Evolutionary conservation across 2,329 filamentous ascomycete genomes (phyloP).

Genomic region (Parafenestella ontariensis): DNA sequence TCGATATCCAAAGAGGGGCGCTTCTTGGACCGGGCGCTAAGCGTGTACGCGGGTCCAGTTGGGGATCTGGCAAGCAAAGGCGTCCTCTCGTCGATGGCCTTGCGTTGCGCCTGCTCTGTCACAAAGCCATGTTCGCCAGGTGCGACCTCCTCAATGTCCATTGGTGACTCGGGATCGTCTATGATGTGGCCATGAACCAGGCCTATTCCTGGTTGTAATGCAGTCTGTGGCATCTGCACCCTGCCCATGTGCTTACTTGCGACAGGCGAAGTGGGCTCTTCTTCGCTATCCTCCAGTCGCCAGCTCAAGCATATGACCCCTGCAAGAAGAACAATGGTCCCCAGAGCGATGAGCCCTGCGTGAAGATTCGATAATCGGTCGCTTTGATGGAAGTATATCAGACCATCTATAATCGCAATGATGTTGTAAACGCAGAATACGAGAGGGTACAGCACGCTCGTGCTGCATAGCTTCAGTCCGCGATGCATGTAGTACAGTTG

Average conservation of each 20-base stretch:
- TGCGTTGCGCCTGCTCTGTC: constrained; percentile 35
- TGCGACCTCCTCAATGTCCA: constrained; percentile 37
- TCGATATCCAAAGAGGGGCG: constrained; percentile 27
- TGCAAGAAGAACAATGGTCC: constrained; percentile 82
- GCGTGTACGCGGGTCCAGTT: constrained; percentile 40
- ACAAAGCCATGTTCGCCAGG: constrained; percentile 38
- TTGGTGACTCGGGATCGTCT: constrained; percentile 51
- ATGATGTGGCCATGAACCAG: constrained; percentile 75
- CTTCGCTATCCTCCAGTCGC: constrained; percentile 80
- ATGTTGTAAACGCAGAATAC: constrained; percentile 99
- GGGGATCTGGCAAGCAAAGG: constrained; percentile 44
- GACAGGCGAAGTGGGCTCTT: constrained; percentile 59
- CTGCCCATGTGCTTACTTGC: constrained; percentile 44
- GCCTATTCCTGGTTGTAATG: constrained; percentile 81
- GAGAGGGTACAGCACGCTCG: constrained; percentile 92
- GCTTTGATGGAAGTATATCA: constrained; percentile 95
- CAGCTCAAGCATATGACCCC: constrained; percentile 93
- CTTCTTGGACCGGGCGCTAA: constrained; percentile 31
- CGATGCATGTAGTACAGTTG: constrained; percentile 96
- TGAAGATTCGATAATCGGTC: constrained; percentile 77
- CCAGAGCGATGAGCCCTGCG: constrained; percentile 82
- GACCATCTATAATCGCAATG: constrained; percentile 92
- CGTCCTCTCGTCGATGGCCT: constrained; percentile 43
- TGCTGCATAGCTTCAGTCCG: constrained; percentile 92
- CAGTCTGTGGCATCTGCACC: constrained; percentile 63